A percentile compares a stretch with the other conserved stretches of the same genome.
Conservation (phyloP, 768 basidiomycete species). For the Lactarius trivialis region DNA sequence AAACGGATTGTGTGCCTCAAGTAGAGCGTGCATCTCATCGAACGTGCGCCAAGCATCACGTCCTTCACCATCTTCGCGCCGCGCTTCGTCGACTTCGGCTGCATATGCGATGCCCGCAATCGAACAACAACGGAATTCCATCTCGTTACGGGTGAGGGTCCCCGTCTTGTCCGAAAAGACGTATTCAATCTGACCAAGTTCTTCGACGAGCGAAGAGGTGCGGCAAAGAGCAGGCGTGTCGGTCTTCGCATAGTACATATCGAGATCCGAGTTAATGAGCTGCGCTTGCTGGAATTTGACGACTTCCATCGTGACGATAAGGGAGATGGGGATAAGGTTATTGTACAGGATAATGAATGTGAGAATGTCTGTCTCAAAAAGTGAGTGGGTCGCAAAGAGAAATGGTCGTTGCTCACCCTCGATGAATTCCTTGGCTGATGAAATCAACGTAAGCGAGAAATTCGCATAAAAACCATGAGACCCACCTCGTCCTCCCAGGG, state of each 20-base stretch:
- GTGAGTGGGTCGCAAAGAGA: background rate
- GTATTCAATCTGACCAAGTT: conserved; percentile 96
- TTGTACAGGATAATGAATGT: conserved; percentile 99
- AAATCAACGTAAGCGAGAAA: background rate
- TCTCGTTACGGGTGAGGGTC: conserved; percentile 94
- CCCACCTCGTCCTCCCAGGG: conserved; percentile 57
- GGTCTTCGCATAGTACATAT: conserved; percentile 95
- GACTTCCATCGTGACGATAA: conserved; percentile 99
- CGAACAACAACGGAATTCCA: conserved; percentile 91
- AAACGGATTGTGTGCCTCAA: conserved; percentile 54
- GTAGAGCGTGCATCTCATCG: conserved; percentile 53
- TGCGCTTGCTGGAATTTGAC: conserved; percentile 98
- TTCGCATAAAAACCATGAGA: conserved; percentile 1
- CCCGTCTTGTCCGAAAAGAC: conserved; percentile 95
- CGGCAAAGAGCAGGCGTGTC: conserved; percentile 96
- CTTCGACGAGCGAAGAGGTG: conserved; percentile 97
- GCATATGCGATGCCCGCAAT: conserved; percentile 88
- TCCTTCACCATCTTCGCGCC: conserved; percentile 52
- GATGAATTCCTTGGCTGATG: conserved; percentile 64
- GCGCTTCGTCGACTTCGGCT: conserved; percentile 83
- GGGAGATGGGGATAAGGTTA: conserved; percentile 97
- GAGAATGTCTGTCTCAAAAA: conserved; percentile 62
- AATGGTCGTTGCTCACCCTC: conserved; percentile 49
- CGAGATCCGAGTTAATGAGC: conserved; percentile 93
- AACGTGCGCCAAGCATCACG: conserved; percentile 72